Evolutionary conservation across 23 red algal species (phyloP), one percentile per base, ranked within the genome.

Genomic region (Chondrus crispus): DNA sequence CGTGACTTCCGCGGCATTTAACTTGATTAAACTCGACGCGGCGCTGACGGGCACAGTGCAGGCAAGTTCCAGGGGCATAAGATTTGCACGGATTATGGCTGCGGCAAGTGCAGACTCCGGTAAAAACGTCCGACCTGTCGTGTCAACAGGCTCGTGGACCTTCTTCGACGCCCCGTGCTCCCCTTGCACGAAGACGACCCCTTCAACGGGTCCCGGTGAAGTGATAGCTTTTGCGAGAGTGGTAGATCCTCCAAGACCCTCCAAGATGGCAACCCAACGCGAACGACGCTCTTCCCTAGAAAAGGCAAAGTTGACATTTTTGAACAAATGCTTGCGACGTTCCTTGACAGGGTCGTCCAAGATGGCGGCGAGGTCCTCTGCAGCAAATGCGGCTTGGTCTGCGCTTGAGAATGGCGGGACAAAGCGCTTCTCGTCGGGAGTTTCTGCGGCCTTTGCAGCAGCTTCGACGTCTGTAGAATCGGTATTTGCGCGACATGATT

Each of bases 271-370:
- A 48, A 62, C 64, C 89, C 89, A 92, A 46, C 62, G 57, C 51
- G 38, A 26, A n/a, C 76, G 42, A 13, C 89, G 89, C 62, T 62
- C 66, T 57, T 84, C 74, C 47, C 42, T 55, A 19, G 39, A 55
- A 75, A 92, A 92, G 24, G 68, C 76, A 36, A 92, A 84, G 1
- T 62, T 62, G 35, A 81, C 72, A 52, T 57, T 42, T 13, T 84
- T 33, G 62, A 92, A 92, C 79, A 92, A 40, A 46, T 71, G 82
- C 66, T 75, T 84, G 12, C 89, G 75, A 49, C 73, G 82, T 20
- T 48, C 49, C 22, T 33, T 48, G 57, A 74, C 32, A 36, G 74
- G 33, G 6, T 41, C 54, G 18, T 82, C 69, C 46, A 81, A 74
- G 2, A 84, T 77, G 29, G 69, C 42, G 19, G 50, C 57, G 37